phyloP scores from a whole-genome alignment of 2,329 filamentous ascomycete genomes.

The Fusarium floridanum region DNA sequence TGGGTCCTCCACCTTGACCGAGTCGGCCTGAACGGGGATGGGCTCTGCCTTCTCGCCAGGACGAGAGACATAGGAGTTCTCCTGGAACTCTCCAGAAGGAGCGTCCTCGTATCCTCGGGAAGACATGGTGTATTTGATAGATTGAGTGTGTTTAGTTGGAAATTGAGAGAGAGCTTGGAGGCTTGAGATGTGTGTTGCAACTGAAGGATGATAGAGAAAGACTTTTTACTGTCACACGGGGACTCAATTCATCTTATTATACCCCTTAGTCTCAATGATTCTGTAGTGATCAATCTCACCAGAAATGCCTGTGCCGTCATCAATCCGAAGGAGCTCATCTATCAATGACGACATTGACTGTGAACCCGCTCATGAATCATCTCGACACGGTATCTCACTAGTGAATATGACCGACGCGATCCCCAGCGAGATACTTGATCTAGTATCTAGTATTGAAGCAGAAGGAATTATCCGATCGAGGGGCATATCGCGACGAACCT shows the following conservation, averaged over 20 bases:
- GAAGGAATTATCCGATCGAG: constrained; percentile 22
- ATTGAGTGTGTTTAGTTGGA: background rate
- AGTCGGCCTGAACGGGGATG: constrained; percentile 38
- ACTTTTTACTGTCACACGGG: rapidly evolving
- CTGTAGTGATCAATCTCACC: background rate
- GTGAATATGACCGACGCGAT: constrained; percentile 26
- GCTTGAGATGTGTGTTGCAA: background rate
- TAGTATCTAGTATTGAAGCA: background rate
- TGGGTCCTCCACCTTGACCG: constrained; percentile 32
- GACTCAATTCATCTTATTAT: constrained; percentile 31
- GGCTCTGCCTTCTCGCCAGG: constrained; percentile 36
- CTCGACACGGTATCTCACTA: constrained; percentile 16
- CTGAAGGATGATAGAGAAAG: background rate
- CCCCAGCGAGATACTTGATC: constrained; percentile 8
- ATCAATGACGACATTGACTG: constrained; percentile 43
- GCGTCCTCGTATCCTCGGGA: constrained; percentile 22
- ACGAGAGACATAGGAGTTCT: constrained; percentile 35
- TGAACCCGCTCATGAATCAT: constrained; percentile 38
- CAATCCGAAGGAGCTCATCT: constrained; percentile 10
- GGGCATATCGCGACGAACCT: constrained; percentile 7
- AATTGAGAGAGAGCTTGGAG: background rate
- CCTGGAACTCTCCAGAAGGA: constrained; percentile 27
- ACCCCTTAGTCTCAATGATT: background rate
- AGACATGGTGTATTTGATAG: constrained; percentile 27
- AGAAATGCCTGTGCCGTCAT: constrained; percentile 23